phyloP scores from a whole-genome alignment of 2,329 filamentous ascomycete species.

The Xylariomycetidae sp. region DNA sequence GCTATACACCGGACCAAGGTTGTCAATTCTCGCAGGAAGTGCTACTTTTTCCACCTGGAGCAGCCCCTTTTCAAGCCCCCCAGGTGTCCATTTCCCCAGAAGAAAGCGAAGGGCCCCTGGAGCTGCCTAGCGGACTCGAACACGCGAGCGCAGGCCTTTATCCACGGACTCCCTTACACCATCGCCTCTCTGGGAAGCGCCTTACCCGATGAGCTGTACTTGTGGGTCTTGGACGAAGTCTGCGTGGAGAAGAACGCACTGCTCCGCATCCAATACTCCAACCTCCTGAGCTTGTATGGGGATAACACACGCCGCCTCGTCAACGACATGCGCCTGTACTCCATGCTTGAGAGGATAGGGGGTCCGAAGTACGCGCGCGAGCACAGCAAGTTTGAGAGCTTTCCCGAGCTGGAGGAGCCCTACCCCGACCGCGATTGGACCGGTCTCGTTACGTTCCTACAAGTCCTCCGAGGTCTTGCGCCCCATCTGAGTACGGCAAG shows the following conservation, averaged over 20 bases:
- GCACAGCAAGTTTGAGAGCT: constrained; percentile 17
- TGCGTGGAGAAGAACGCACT: constrained; percentile 50
- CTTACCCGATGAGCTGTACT: constrained; percentile 60
- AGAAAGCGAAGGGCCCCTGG: constrained; percentile 38
- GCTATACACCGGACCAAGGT: constrained; percentile 48
- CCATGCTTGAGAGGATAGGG: constrained; percentile 56
- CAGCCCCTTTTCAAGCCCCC: constrained; percentile 21
- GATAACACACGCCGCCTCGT: constrained; percentile 42
- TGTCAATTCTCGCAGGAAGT: constrained; percentile 32
- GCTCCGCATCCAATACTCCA: constrained; percentile 57
- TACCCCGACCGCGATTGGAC: constrained; percentile 42
- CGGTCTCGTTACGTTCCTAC: constrained; percentile 37
- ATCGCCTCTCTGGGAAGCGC: constrained; percentile 38
- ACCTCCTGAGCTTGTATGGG: constrained; percentile 42
- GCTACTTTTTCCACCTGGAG: constrained; percentile 46
- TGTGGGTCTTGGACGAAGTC: constrained; percentile 62
- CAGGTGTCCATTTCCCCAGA: constrained; percentile 32
- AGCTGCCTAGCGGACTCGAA: constrained; percentile 42
- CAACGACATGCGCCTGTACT: constrained; percentile 39
- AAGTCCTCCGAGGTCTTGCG: constrained; percentile 36
- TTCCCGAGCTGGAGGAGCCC: constrained; percentile 21
- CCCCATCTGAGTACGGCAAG: constrained; percentile 29
- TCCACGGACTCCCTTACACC: constrained; percentile 57
- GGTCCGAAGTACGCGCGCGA: constrained; percentile 43
- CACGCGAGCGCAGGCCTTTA: constrained; percentile 53